phyloP scores from a whole-genome alignment of 495 filamentous ascomycete genomes.

The Talaromyces stipitatus region DNA sequence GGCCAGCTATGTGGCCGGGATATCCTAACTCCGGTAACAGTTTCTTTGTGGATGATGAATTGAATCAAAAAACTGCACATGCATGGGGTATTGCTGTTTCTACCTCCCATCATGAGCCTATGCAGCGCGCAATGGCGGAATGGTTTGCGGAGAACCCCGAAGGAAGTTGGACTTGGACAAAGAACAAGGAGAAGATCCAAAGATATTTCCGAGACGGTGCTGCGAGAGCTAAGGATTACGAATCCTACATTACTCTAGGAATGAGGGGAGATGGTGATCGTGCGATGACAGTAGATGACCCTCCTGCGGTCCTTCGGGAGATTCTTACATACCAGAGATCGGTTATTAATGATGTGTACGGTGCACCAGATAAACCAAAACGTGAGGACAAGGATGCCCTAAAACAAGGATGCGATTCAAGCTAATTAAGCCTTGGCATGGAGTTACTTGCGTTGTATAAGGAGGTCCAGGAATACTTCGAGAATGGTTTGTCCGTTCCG shows the following conservation, averaged over 20 bases:
- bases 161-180: constrained; percentile 57
- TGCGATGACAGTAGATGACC: constrained; percentile 15
- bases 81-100: constrained; percentile 67
- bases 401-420: not conserved
- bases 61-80: constrained; percentile 60
- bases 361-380: not conserved
- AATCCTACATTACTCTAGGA: constrained; percentile 59
- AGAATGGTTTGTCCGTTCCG: constrained; percentile 55
- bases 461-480: constrained; percentile 62
- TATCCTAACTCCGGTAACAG: constrained; percentile 35
- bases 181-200: constrained; percentile 56
- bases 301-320: not conserved
- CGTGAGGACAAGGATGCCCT: not conserved
- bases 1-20: constrained; percentile 57
- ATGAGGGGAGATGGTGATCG: constrained; percentile 68
- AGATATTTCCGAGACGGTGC: constrained; percentile 62
- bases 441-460: constrained; percentile 44
- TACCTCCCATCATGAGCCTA: constrained; percentile 66
- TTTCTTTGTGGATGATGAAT: constrained; percentile 62
- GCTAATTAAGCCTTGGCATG: no score
- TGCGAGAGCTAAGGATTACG: constrained; percentile 55
- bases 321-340: not conserved
- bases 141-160: constrained; percentile 64
- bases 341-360: not conserved
- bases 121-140: constrained; percentile 40